Conservation (phyloP, 768 basidiomycete species). For the Termitomyces sp. region DNA sequence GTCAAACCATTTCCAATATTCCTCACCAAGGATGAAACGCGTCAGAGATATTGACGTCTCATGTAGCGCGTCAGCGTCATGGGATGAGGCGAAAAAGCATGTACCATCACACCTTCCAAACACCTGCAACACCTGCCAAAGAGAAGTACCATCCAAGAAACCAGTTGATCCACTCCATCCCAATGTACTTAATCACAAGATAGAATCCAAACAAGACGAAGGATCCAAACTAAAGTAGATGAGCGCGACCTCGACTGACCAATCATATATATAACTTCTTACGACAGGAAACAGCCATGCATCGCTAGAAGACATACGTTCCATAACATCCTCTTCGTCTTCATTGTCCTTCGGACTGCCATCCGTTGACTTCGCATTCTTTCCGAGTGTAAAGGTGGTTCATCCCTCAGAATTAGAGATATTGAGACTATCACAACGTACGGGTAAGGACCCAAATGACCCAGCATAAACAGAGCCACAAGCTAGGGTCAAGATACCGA, state of each 20-base stretch:
- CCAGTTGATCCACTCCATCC: constrained; percentile 80
- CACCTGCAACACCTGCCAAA: constrained; percentile 56
- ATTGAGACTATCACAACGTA: constrained; percentile 26
- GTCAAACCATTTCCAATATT: constrained; percentile 56
- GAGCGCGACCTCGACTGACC: not conserved
- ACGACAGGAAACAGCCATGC: constrained; percentile 78
- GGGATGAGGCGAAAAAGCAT: constrained; percentile 10
- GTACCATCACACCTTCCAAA: constrained; percentile 51
- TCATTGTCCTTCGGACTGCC: constrained; percentile 30
- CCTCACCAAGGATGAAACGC: constrained; percentile 42
- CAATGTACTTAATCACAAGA: constrained; percentile 65
- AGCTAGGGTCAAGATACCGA: constrained; percentile 62
- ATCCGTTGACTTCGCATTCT: constrained; percentile 21
- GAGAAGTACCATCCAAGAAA: constrained; percentile 75
- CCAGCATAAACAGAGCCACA: constrained; percentile 65
- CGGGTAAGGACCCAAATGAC: constrained; percentile 63
- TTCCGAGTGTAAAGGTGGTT: not conserved
- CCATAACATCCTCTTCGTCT: constrained; percentile 55
- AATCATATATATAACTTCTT: constrained; percentile 20
- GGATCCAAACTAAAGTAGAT: constrained; percentile 55
- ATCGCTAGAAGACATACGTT: constrained; percentile 59
- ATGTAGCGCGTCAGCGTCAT: constrained; percentile 1
- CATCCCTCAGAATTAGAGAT: not conserved
- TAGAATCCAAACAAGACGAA: constrained; percentile 65
- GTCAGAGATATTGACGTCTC: constrained; percentile 51